Base-by-base conservation (phyloP, 495 filamentous ascomycete genomes). In the Lepidopterella palustris region DNA sequence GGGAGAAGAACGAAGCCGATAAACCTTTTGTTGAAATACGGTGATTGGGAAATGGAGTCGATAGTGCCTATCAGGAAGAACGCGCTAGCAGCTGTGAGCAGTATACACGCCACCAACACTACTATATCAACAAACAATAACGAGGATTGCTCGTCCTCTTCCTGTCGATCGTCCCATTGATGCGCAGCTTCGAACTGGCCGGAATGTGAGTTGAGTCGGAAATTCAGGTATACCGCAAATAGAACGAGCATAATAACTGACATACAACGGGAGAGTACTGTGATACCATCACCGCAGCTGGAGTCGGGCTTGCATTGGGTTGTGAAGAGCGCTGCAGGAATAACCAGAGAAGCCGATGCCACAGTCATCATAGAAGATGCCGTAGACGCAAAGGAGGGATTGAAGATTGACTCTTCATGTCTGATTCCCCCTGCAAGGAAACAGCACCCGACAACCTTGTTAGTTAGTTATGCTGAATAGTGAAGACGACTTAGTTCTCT, bases 1-100 rank as follows among this genome's bases (percentile, higher is more conserved):
- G 89, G 89, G 2, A 93, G 78, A 3, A 93, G 81, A 60, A 95
- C 92, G 62, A 95, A 73, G 48, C 89, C 88, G 52, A 93, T 86
- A 64, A 93, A 95, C 6, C 24, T 88, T 89, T 48, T 84, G 77
- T 15, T 15, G 82, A 84, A 49, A 93, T 77, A 8, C 62, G 18
- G 29, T 53, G 31, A 5, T 24, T 53, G 6, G 23, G 5, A 21
- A 42, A 40, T 31, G 18, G 27, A 45, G 8, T 23, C 45, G 45
- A 58, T 53, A 18, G 5, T 54, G 25, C 28, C 55, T 13, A 58
- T 24, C 11, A 58, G 42, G 25, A 55, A 58, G 18, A 55, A 45
- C 4, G 55, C 11, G 45, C 55, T 6, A 6, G 15, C 31, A 6
- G 31, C 15, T 6, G 15, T 15, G 31, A 6, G 6, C 15, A 35